Percentiles rank a stretch among this genome's conserved stretches.
phyloP scores from a whole-genome alignment of 2,329 filamentous ascomycete species.

The Fusarium veterinarium region DNA sequence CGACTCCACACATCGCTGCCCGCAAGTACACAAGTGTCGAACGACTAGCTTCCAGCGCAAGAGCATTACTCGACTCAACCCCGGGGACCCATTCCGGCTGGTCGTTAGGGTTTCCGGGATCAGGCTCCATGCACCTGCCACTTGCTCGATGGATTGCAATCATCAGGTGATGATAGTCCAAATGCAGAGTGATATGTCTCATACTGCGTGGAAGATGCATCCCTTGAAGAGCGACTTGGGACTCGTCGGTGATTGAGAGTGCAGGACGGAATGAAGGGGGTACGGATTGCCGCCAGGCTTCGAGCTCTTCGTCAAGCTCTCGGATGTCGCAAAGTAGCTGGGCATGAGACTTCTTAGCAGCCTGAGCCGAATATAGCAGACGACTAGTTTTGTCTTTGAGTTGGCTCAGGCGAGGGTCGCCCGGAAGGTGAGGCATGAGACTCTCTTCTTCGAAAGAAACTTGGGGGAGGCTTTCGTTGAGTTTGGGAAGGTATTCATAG shows the following conservation, averaged over 20 bases:
- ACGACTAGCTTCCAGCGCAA: conserved; percentile 67
- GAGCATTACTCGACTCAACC: conserved; percentile 62
- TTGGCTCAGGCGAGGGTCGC: conserved; percentile 60
- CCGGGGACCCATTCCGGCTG: conserved; percentile 53
- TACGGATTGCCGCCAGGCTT: conserved; percentile 64
- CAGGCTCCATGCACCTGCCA: conserved; percentile 55
- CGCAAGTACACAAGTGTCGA: conserved; percentile 63
- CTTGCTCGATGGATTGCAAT: conserved; percentile 67
- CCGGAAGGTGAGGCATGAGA: conserved; percentile 53
- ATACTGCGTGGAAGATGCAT: conserved; percentile 53
- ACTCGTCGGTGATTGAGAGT: conserved; percentile 52
- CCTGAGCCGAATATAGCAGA: conserved; percentile 61
- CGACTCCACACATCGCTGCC: conserved; percentile 55
- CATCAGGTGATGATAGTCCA: conserved; percentile 68
- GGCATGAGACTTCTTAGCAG: conserved; percentile 62
- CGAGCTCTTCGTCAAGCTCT: conserved; percentile 67
- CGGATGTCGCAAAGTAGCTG: conserved; percentile 66
- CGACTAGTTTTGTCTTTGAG: conserved; percentile 63
- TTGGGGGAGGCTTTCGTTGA: neutral
- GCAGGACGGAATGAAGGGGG: conserved; percentile 58
- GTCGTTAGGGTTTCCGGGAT: conserved; percentile 6
- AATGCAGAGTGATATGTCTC: conserved; percentile 59
- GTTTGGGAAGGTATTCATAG: conserved; percentile 26
- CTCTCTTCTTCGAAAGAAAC: neutral
- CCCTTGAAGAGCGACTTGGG: conserved; percentile 43